Base-by-base conservation (phyloP, 2,329 filamentous ascomycete species). In the Diplodia mutila region DNA sequence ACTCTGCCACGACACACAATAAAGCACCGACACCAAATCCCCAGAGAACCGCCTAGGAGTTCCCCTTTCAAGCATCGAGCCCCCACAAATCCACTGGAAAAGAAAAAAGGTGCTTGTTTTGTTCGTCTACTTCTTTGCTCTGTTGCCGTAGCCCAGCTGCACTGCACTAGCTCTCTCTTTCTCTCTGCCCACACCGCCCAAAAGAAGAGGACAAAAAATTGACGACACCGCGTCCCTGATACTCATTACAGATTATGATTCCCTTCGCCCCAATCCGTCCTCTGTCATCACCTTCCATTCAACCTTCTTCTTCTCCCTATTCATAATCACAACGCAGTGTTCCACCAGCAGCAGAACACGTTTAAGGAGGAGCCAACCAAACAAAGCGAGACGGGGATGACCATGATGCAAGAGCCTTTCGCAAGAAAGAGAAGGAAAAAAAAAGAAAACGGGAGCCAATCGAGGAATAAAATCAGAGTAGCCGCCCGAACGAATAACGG, bases 181-280 rank as follows among this genome's bases (percentile, higher is more conserved):
- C 51, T 32, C 25, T 54, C 25, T 8, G 29, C 5, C 6, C 51
- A 54, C 16, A n/a, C 14, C 14, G 34, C 18, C 18, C 2, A 27
- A 29, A 18, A 18, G 21, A 21, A 21, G 14, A 34, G 29, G 27
- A n/a, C 51, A 18, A 32, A 37, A 21, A 37, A 18, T 25, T n/a
- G 59, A 63, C 42, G 59, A 18, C 59, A 37, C 29, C 59, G 59
- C 59, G 46, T 63, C 59, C 42, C 59, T 63, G 71, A 72, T 73
- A 72, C 68, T 72, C 71, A 72, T 73, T 72, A 72, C 68, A 70
- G 67, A 63, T 72, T 68, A 70, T 67, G 18, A 46, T 51, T 63
- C 65, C 64, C 53, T 48, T 11, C 65, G 7, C 42, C 25, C 12
- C 14, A 1, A 8, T 9, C 27, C 51, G n/a, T 34, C n/a, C 42